Evolutionary conservation across 1,139 yeast genomes (phyloP).

Genomic region (Kodamaea derodonti): DNA sequence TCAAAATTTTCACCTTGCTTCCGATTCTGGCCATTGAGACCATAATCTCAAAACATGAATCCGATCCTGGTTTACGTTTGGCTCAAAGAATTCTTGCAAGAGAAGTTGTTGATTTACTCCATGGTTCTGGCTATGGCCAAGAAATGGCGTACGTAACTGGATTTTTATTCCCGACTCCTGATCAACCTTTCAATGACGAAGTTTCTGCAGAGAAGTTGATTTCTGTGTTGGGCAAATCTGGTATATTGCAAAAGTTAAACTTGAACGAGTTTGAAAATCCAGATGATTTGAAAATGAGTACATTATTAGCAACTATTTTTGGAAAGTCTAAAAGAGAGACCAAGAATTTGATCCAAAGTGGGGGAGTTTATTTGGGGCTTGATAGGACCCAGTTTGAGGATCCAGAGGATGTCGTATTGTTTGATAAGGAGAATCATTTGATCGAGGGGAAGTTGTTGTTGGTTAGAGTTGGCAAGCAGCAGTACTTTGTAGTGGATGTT

Average conservation of each 20-base stretch:
- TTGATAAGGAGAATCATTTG: constrained; percentile 44
- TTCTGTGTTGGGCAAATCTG: constrained; percentile 57
- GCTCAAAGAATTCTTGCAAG: constrained; percentile 79
- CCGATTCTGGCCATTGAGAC: constrained; percentile 57
- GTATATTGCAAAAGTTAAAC: constrained; percentile 46
- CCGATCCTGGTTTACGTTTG: constrained; percentile 57
- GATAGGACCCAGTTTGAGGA: constrained; percentile 53
- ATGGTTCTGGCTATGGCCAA: constrained; percentile 74
- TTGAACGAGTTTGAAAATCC: constrained; percentile 28
- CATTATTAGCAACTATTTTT: constrained; percentile 34
- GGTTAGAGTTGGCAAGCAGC: constrained; percentile 72
- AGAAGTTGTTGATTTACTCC: constrained; percentile 83
- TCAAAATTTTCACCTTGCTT: constrained; percentile 75
- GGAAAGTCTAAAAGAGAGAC: constrained; percentile 50
- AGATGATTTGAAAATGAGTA: constrained; percentile 38
- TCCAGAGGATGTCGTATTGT: constrained; percentile 46
- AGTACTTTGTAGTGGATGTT: constrained; percentile 53
- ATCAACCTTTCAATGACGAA: constrained; percentile 44
- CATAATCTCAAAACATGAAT: constrained; percentile 50
- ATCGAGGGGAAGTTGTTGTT: constrained; percentile 61
- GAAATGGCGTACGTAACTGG: constrained; percentile 62
- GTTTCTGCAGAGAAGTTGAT: constrained; percentile 53
- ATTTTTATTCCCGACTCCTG: constrained; percentile 61
- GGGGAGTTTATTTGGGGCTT: constrained; percentile 73
- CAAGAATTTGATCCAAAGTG: constrained; percentile 59